Base-by-base conservation (phyloP, 106 monocot genomes). In the Triglochin maritima region DNA sequence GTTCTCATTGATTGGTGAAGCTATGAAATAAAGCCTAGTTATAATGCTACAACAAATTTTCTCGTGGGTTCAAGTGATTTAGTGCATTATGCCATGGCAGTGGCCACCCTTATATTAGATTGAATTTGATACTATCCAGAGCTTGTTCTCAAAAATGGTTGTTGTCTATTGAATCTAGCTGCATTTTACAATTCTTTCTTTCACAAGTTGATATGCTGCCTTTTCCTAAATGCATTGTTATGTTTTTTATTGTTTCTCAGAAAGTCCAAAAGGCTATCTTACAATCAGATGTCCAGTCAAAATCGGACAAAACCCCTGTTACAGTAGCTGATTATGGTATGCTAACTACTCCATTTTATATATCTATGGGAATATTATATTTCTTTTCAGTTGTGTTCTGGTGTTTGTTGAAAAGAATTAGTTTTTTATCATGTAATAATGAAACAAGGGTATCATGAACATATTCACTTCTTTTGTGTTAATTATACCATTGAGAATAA, bases 251-350 rank as follows among this genome's bases (percentile, higher is more conserved):
- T 29, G 29, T 29, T 59, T 71, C 65, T 16, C 79, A 98, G 98
- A 78, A 58, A n/a, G 92, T 98, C 17, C 98, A 98, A 58, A 88
- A 75, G 73, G 74, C 68, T 44, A 57, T 98, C 7, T 62, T 83
- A 66, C 67, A 81, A 47, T 88, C 86, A 49, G 98, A 92, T 80
- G 86, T 98, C 4, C 98, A 98, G 69, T 86, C 98, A 60, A 98
- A 98, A 81, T 74, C 86, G 14, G 98, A 98, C 74, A 82, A 84
- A 78, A 92, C 80, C 66, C 98, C 98, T 54, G 98, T 98, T 4
- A 98, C 98, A 42, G 82, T 98, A n/a, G 98, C 98, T 16, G 98
- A 98, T 84, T 98, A 98, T 79, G 98, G 98, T 92, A 98, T 44
- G 44, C 47, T n/a, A 46, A 16, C 14, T 5, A 4, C 7, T 10